Evolutionary conservation across 371 early-diverging fungal genomes (phyloP).

Genomic region (Mucor velutinosus): DNA sequence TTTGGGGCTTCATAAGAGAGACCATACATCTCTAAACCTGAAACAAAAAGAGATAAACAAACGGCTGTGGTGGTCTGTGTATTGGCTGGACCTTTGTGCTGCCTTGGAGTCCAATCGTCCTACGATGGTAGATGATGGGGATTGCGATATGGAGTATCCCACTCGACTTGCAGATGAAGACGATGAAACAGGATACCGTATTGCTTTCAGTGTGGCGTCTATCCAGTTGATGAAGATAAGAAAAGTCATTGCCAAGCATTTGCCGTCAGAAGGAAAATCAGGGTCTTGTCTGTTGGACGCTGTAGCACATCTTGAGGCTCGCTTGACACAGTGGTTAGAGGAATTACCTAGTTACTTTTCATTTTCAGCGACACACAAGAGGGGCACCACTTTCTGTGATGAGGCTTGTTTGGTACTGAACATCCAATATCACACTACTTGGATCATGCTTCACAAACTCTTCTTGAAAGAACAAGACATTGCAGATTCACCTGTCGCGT

Average conservation of each 20-base stretch:
- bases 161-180: constrained; percentile 44
- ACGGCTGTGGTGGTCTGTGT: constrained; percentile 66
- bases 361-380: constrained; percentile 22
- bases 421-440: constrained; percentile 47
- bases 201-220: constrained; percentile 50
- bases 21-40: constrained; percentile 43
- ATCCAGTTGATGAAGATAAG: constrained; percentile 60
- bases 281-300: constrained; percentile 46
- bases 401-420: constrained; percentile 43
- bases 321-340: constrained; percentile 50
- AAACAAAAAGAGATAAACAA: constrained; percentile 56
- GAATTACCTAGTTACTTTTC: constrained; percentile 18
- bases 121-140: constrained; percentile 61
- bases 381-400: constrained; percentile 32
- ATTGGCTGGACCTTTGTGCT: constrained; percentile 58
- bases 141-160: constrained; percentile 61
- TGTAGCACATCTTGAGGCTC: constrained; percentile 53
- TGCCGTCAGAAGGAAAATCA: constrained; percentile 41
- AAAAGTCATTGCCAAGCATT: constrained; percentile 55
- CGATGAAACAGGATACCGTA: constrained; percentile 45
- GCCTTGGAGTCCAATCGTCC: constrained; percentile 51
- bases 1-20: constrained; percentile 55
- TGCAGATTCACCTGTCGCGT: constrained; percentile 34
- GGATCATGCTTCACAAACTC: constrained; percentile 54
- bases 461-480: constrained; percentile 43